Evolutionary conservation across 345 rosid genomes (phyloP), one percentile per base, ranked within the genome.

Genomic region (Brassica incana): DNA sequence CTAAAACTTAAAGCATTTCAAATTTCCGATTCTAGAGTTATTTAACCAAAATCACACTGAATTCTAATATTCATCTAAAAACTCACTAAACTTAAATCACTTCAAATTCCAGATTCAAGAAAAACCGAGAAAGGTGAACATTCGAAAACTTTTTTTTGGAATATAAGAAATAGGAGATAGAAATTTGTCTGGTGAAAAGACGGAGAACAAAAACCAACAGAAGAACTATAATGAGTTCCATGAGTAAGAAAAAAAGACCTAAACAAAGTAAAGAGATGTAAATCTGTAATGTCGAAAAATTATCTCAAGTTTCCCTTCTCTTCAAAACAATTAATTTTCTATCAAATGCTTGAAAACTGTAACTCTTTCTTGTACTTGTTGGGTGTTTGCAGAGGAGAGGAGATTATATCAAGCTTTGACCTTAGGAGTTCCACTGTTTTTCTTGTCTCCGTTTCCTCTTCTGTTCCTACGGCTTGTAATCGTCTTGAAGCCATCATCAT

Each of bases 401-500:
- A 71, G 61, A 38, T 48, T 50, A 45, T n/a, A 29, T 73, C 70
- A 67, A 29, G 65, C 65, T 73, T 67, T 12, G 25, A 66, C 65
- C 36, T 9, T 2, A 29, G 52, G 73, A 8, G 71, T 60, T 63
- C 18, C 54, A 69, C 79, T 66, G 72, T 40, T 56, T 2, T 8
- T 23, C 64, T 60, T 38, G 62, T 75, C 48, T 68, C 71, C 78
- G 9, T 73, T 61, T 45, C 32, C 71, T 63, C 4, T 65, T 75
- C 62, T 80, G 15, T 67, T 78, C 73, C 7, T 78, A 73, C 77
- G 77, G 68, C 25, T 67, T 59, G 11, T 73, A 69, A 16, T 12
- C 1, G 7, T 48, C 54, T 3, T 64, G n/a, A 75, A 75, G 1
- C n/a, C 65, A 10, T 71, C 83, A 56, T 69, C 83, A 32, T 80